Percentiles rank a stretch among this genome's conserved stretches.
phyloP scores from a whole-genome alignment of 2,329 filamentous ascomycete species.

The Alternaria incomplexa region DNA sequence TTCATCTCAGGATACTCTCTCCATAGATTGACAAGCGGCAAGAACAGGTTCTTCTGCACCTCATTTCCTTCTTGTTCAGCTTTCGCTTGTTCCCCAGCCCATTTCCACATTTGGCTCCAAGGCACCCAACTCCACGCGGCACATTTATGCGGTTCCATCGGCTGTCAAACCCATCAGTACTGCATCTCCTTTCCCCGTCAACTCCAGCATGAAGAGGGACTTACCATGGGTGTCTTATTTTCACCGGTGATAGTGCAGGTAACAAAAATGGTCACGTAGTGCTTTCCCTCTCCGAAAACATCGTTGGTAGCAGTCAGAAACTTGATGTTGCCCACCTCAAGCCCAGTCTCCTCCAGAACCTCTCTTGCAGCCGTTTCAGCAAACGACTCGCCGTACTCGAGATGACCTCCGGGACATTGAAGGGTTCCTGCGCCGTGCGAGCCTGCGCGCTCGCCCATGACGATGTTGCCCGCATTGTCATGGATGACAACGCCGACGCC shows the following conservation, averaged over 20 bases:
- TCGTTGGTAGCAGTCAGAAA: conserved; percentile 71
- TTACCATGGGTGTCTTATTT: conserved; percentile 60
- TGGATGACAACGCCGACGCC: conserved; percentile 59
- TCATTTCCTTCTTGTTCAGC: conserved; percentile 34
- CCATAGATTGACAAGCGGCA: conserved; percentile 56
- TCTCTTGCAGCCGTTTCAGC: conserved; percentile 70
- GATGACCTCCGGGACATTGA: conserved; percentile 76
- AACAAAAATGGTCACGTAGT: conserved; percentile 79
- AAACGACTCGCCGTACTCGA: conserved; percentile 71
- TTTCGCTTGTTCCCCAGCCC: conserved; percentile 42
- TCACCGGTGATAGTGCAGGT: conserved; percentile 58
- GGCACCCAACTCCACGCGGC: conserved; percentile 60
- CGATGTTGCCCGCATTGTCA: conserved; percentile 50
- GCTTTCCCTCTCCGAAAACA: conserved; percentile 67
- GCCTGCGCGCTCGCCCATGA: conserved; percentile 57
- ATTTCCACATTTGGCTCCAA: conserved; percentile 56
- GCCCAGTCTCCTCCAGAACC: conserved; percentile 71
- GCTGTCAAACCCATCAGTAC: conserved; percentile 16
- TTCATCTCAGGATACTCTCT: conserved; percentile 39
- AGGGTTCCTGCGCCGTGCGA: conserved; percentile 57
- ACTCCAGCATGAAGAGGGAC: conserved; percentile 14
- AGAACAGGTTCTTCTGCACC: conserved; percentile 50
- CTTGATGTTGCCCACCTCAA: conserved; percentile 56
- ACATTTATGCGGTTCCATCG: conserved; percentile 61
- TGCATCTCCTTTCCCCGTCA: background rate